Evolutionary conservation across 257 asterid genomes (phyloP), one percentile per base, ranked within the genome.

Genomic region (Nicotiana benthamiana): DNA sequence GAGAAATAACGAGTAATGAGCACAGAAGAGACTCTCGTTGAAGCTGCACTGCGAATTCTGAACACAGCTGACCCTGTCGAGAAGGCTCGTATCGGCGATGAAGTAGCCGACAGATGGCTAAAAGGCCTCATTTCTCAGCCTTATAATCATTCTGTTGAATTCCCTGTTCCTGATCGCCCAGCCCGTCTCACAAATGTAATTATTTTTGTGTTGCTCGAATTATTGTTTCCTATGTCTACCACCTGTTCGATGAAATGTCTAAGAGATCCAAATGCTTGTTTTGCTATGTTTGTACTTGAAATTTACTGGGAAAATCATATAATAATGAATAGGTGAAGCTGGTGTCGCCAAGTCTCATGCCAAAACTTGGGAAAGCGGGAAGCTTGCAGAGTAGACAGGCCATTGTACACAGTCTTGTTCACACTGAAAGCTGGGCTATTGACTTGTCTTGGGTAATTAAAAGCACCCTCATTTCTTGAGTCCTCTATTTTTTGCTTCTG

Each of bases 361-460:
- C 98, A 28, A 95, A 95, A 87, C 93, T 95, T 83, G 98, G 98
- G 70, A 95, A 87, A 88, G 99, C 92, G 20, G 99, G 99, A 88
- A 95, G 97, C 86, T 89, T 93, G 84, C 98, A 93, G 82, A 95
- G 99, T 81, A 91, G 99, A 75, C 97, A 91, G 84, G 97, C 99
- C 66, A 87, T 95, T 84, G 94, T 95, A 81, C 98, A 95, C 56
- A 95, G 99, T 79, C 99, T 95, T 75, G 97, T 89, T 84, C 98
- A 95, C 82, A 95, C 90, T 32, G 99, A 95, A 81, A 95, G 99
- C 88, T 95, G 99, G 99, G 99, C 99, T 56, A 89, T 95, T 81
- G 98, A 93, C 90, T 90, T 95, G 81, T 93, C 99, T 68, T 95
- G 99, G 99, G 98, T 95, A 89, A 9, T 36, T 4, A n/a, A 8